Evolutionary conservation across 306 rosid genomes (phyloP).

Genomic region (Cucurbita argyrosperma): DNA sequence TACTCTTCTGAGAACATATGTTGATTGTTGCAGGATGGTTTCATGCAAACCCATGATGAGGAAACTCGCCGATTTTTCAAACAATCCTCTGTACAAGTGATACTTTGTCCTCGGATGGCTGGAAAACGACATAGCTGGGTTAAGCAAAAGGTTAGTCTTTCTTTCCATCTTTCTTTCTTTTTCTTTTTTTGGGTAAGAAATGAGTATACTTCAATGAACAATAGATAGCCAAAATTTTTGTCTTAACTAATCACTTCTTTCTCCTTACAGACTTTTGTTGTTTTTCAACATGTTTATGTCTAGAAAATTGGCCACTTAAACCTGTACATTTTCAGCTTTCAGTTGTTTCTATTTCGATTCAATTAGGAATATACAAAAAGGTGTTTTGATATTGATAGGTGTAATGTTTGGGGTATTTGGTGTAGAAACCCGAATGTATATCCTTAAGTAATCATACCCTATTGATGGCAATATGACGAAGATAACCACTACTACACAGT

Average conservation of each 20-base stretch:
- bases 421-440: background rate
- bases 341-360: background rate
- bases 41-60: conserved; percentile 96
- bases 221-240: background rate
- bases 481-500: background rate
- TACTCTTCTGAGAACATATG: background rate
- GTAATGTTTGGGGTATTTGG: background rate
- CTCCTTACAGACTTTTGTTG: background rate
- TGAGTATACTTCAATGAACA: background rate
- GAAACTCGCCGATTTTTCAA: conserved; percentile 90
- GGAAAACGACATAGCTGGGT: conserved; percentile 90
- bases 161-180: background rate
- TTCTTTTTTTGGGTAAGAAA: background rate
- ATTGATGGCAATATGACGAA: background rate
- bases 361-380: background rate
- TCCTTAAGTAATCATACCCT: background rate
- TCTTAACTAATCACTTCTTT: background rate
- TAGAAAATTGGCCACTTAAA: background rate
- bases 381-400: background rate
- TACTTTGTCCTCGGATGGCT: conserved; percentile 77
- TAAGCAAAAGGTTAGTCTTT: conserved; percentile 54
- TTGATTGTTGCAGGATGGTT: conserved; percentile 57
- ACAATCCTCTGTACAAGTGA: conserved; percentile 80
- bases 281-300: background rate
- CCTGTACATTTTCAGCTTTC: background rate